Evolutionary conservation across 1,284 basidiomycete genomes (phyloP).

Genomic region (Cryptococcus jaspeensis): DNA sequence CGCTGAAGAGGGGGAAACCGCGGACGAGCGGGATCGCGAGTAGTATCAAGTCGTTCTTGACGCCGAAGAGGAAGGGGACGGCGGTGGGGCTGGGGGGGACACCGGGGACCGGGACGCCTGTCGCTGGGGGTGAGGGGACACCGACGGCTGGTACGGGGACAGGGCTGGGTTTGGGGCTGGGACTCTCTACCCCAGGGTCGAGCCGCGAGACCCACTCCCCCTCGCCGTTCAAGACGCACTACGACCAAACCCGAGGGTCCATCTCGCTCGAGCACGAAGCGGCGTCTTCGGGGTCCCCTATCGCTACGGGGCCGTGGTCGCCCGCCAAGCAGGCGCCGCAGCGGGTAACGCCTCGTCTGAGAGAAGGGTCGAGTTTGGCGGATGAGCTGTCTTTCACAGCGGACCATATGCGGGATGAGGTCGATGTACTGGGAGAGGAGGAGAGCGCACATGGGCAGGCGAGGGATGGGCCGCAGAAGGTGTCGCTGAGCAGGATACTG

Average conservation of each 20-base stretch:
- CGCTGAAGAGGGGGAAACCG: conserved; percentile 12
- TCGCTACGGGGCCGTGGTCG: conserved; percentile 63
- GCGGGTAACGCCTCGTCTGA: no score
- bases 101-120: neutral
- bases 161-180: neutral
- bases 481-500: conserved; percentile 50
- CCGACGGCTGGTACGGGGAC: neutral
- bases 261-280: conserved; percentile 65
- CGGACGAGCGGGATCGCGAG: conserved; percentile 38
- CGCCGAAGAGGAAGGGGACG: conserved; percentile 61
- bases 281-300: conserved; percentile 60
- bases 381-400: neutral
- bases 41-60: conserved; percentile 72
- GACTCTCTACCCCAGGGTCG: neutral
- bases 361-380: neutral
- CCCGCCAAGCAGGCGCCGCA: conserved; percentile 51
- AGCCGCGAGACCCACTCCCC: conserved; percentile 27
- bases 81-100: neutral
- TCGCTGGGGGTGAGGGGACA: neutral
- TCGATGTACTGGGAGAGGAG: conserved; percentile 53
- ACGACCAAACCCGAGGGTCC: conserved; percentile 63
- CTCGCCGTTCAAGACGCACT: conserved; percentile 82
- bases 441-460: conserved; percentile 61
- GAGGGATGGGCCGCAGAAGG: conserved; percentile 22
- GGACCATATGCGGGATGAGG: neutral